Conservation (phyloP, 2,329 filamentous ascomycete species). For the Diaporthe aspalathi region DNA sequence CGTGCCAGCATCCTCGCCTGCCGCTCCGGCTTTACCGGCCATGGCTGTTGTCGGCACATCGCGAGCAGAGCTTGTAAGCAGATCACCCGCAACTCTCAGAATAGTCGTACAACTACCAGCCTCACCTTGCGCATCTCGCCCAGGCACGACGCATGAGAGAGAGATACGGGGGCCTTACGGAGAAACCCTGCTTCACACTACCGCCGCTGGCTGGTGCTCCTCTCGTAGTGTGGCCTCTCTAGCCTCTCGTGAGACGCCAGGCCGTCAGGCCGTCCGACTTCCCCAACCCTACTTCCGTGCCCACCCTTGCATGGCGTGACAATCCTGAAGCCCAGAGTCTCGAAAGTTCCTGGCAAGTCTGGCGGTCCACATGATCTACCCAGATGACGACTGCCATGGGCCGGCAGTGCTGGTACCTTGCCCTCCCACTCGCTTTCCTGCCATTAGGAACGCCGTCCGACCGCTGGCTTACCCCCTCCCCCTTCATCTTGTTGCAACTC, state of each 20-base stretch:
- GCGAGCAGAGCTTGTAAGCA: not conserved
- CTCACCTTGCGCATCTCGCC: not conserved
- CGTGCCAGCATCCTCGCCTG: not conserved
- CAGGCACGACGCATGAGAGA: not conserved
- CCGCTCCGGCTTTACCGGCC: slow-evolving; percentile 1
- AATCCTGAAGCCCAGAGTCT: slow-evolving; percentile 13
- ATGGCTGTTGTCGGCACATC: slow-evolving; percentile 5
- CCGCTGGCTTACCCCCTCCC: slow-evolving; percentile 6
- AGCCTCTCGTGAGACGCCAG: slow-evolving; percentile 28
- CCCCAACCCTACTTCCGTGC: slow-evolving; percentile 28
- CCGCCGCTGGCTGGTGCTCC: not conserved
- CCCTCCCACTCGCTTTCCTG: no score
- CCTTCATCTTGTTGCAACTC: slow-evolving; percentile 22
- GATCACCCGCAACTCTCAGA: not conserved
- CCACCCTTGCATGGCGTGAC: slow-evolving; percentile 20
- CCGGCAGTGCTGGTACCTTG: slow-evolving; percentile 18
- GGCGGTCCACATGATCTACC: slow-evolving; percentile 26
- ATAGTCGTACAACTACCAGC: not conserved
- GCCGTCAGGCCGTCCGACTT: slow-evolving; percentile 29
- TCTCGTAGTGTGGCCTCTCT: slow-evolving; percentile 1
- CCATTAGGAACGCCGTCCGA: no score
- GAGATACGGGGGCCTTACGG: no score
- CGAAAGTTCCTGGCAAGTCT: not conserved
- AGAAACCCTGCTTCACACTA: no score
- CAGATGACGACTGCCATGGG: slow-evolving; percentile 23